Evolutionary conservation across 306 rosid species (phyloP).

Genomic region (Boehmeria nivea): DNA sequence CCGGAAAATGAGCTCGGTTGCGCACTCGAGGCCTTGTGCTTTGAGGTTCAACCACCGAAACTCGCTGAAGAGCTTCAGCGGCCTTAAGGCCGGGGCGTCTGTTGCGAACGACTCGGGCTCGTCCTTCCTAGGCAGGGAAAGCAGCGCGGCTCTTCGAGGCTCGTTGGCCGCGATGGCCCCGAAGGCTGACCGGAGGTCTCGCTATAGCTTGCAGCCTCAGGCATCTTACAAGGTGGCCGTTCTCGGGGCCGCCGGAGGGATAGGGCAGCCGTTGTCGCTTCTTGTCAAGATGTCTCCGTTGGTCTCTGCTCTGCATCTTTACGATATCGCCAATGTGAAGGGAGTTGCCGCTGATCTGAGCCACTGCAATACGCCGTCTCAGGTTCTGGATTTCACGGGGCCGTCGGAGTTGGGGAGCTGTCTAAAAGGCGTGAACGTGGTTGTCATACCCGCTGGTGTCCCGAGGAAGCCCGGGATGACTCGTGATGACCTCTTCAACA

Average conservation of each 20-base stretch:
- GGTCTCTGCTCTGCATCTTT: conserved; percentile 74
- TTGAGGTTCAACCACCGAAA: conserved; percentile 45
- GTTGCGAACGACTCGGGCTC: conserved; percentile 38
- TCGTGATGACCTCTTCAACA: conserved; percentile 95
- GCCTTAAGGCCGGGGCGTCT: conserved; percentile 55
- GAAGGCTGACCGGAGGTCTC: conserved; percentile 31
- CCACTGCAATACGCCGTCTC: conserved; percentile 94
- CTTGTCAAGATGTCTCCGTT: conserved; percentile 96
- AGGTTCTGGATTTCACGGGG: conserved; percentile 80
- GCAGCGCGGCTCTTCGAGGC: conserved; percentile 40
- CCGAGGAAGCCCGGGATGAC: conserved; percentile 99
- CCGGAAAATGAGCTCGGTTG: conserved; percentile 40
- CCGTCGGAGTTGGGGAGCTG: conserved; percentile 54
- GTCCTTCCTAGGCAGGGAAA: conserved; percentile 58
- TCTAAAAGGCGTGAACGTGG: conserved; percentile 73
- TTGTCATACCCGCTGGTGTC: conserved; percentile 97
- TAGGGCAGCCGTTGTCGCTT: conserved; percentile 88
- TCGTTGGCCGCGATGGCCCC: conserved; percentile 52
- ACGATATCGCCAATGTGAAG: conserved; percentile 89
- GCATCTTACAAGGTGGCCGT: conserved; percentile 85
- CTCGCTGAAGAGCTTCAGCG: conserved; percentile 55
- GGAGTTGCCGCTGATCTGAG: conserved; percentile 98
- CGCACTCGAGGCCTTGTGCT: conserved; percentile 45
- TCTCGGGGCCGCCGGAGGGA: conserved; percentile 97
- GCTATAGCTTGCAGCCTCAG: conserved; percentile 50